phyloP scores from a whole-genome alignment of 2,329 filamentous ascomycete species.

The Diaporthe caulivora region DNA sequence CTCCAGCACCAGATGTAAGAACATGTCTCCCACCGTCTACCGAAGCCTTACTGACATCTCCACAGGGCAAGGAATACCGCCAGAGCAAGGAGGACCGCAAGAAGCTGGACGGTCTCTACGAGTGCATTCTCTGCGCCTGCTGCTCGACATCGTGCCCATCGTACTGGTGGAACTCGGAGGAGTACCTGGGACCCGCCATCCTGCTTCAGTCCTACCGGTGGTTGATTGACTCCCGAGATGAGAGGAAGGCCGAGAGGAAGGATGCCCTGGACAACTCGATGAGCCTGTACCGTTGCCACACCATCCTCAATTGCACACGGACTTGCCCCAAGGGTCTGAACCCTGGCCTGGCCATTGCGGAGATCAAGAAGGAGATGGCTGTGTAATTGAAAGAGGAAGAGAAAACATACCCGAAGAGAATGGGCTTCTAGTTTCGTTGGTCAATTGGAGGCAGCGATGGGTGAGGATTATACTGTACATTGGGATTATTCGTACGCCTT shows the following conservation, averaged over 20 bases:
- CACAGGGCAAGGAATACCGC: conserved; percentile 88
- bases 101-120: conserved; percentile 98
- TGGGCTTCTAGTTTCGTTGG: conserved; percentile 33
- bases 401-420: not conserved
- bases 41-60: conserved; percentile 35
- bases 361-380: conserved; percentile 98
- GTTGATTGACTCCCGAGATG: conserved; percentile 94
- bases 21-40: not conserved
- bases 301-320: conserved; percentile 97
- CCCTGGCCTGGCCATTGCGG: conserved; percentile 92
- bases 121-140: conserved; percentile 99
- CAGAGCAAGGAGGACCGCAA: conserved; percentile 92
- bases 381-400: conserved; percentile 51
- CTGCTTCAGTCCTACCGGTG: conserved; percentile 98
- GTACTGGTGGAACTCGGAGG: conserved; percentile 99
- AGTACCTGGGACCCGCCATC: conserved; percentile 97
- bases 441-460: conserved; percentile 29
- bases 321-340: conserved; percentile 99
- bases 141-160: conserved; percentile 99
- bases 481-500: conserved; percentile 43
- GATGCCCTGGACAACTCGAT: conserved; percentile 96
- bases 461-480: conserved; percentile 33
- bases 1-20: conserved; percentile 83
- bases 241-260: conserved; percentile 89
- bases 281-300: conserved; percentile 99